Percentiles rank a stretch among this genome's conserved stretches.
phyloP scores from a whole-genome alignment of 176 grass and related monocot genomes.

The Luzula sylvatica region DNA sequence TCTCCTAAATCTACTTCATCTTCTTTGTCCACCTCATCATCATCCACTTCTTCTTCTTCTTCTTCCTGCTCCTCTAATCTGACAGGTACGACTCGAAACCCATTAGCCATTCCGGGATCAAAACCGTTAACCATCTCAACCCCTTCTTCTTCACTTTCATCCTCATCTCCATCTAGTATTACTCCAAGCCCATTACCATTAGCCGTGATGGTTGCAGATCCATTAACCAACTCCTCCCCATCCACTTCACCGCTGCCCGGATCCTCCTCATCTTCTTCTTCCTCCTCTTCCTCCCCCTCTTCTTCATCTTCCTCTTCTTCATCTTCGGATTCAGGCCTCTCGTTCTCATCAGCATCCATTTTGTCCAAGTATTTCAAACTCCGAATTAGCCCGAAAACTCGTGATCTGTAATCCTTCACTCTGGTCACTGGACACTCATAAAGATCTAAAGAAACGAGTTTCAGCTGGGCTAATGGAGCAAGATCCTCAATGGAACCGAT shows the following conservation, averaged over 20 bases:
- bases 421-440: slow-evolving; percentile 86
- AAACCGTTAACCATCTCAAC: slow-evolving; percentile 43
- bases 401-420: slow-evolving; percentile 82
- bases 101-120: slow-evolving; percentile 41
- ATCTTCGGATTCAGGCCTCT: slow-evolving; percentile 83
- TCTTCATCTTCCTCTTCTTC: slow-evolving; percentile 72
- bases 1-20: slow-evolving; percentile 71
- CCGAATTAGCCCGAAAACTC: slow-evolving; percentile 74
- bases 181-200: slow-evolving; percentile 38
- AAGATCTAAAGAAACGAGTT: slow-evolving; percentile 79
- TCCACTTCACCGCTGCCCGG: slow-evolving; percentile 75
- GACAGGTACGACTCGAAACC: slow-evolving; percentile 43
- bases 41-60: slow-evolving; percentile 46
- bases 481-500: slow-evolving; percentile 77
- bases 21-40: slow-evolving; percentile 48
- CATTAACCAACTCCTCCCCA: slow-evolving; percentile 34
- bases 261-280: slow-evolving; percentile 67
- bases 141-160: slow-evolving; percentile 86
- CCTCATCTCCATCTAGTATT: slow-evolving; percentile 43
- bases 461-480: slow-evolving; percentile 58
- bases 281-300: slow-evolving; percentile 41
- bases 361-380: slow-evolving; percentile 86
- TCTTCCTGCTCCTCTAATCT: too few species aligned
- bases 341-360: slow-evolving; percentile 95
- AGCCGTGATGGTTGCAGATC: slow-evolving; percentile 15